Base-by-base conservation (phyloP, 2,329 filamentous ascomycete species). In the Diplodia seriata region DNA sequence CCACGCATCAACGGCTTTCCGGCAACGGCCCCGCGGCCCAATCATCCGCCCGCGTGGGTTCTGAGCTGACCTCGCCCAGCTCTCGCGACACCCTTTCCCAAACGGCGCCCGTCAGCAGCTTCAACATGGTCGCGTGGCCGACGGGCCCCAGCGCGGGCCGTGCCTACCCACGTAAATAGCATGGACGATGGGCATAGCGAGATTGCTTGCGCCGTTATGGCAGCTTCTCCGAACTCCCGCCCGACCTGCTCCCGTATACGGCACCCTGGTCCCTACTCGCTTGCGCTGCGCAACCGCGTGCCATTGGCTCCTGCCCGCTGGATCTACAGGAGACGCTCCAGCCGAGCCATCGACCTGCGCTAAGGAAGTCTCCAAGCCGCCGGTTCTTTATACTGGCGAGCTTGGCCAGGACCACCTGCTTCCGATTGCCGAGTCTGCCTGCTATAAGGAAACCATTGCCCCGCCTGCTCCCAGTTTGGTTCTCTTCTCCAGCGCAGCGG, bases 241-340 rank as follows among this genome's bases (percentile, higher is more conserved):
- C 18, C 53, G 38, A 23, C 55, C n/a, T 14, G 3, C 38, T 31
- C n/a, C 57, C 57, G 59, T 51, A 63, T 63, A 15, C 59, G 7
- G 3, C 43, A 36, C 29, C 43, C 57, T 12, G 47, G 40, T 40
- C 2, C 18, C 14, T 9, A 14, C 55, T 59, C 56, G 40, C 31
- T 33, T 33, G 8, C 31, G 31, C 31, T 33, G 6, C 8, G 31
- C 31, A 33, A 33, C 6, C 31, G 31, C 31, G 23, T 50, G 33
- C 20, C 40, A 61, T 61, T 61, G 38, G 56, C 26, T 49, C 38
- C 23, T 2, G 20, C 2, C 23, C 20, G 11, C 14, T n/a, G n/a
- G 59, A 63, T 63, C 59, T 53, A 63, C 59, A 63, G 59, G 59
- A 63, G 59, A 26, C 59, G 15, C 29, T 50, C 47, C 26, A 63